Evolutionary conservation across 2,329 filamentous ascomycete species (phyloP), one percentile per base, ranked within the genome.

Genomic region (Colletotrichum costaricense): DNA sequence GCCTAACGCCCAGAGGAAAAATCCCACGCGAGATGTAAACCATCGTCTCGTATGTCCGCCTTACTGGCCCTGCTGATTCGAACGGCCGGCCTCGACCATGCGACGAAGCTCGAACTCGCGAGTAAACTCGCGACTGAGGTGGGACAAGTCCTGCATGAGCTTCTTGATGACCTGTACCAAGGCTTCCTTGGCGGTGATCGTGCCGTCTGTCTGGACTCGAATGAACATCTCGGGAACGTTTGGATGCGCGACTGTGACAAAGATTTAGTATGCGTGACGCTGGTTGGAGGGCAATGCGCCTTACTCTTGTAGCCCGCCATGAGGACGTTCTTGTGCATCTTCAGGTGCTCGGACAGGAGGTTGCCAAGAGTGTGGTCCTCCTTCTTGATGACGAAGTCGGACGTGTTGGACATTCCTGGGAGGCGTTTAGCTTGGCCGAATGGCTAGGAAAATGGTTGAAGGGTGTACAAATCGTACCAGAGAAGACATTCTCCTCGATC

Each of bases 291-390:
- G 33, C 11, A n/a, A 22, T 16, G 9, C 7, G n/a, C 65, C 90
- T 75, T 83, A 93, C 93, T 91, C 84, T 97, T 97, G 88, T 99
- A 99, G 14, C 93, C 97, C 73, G 95, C 92, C 88, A 98, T 97
- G 78, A 93, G 87, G 78, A 99, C 93, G 81, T 97, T 93, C 22
- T 91, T 90, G 79, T 94, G 93, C 82, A 94, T 92, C 85, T 97
- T 92, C 70, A 99, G 93, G 79, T 96, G 94, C 79, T 94, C 92
- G 60, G 93, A 90, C 69, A 99, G 89, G 69, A 99, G 89, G 83
- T 99, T 98, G 78, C 93, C 97, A 30, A 99, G 90, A 1, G 96
- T 98, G 85, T 98, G 96, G 79, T 99, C 97, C 83, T 99, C 97
- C 84, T 98, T 98, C 84, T 95, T 94, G 84, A 99, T 92, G 72